phyloP scores from a whole-genome alignment of 2,329 filamentous ascomycete species.

The Aspergillus luchuensis region DNA sequence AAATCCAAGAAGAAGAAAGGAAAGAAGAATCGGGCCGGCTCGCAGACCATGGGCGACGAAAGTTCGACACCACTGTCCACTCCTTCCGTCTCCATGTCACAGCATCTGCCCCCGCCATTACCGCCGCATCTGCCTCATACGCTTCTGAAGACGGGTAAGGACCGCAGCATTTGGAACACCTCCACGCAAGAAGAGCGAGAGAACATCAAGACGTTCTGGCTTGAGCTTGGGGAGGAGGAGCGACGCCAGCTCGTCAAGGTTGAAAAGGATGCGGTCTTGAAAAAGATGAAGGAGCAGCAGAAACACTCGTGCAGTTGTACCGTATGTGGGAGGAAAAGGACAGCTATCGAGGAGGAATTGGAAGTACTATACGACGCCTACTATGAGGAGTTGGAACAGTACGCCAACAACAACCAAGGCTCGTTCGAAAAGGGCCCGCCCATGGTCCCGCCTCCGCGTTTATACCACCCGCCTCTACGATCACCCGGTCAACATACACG shows the following conservation, averaged over 20 bases:
- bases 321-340: slow-evolving; percentile 93
- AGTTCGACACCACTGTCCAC: slow-evolving; percentile 44
- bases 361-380: slow-evolving; percentile 98
- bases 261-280: slow-evolving; percentile 95
- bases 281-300: slow-evolving; percentile 99
- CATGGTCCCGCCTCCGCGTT: slow-evolving; percentile 67
- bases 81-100: slow-evolving; percentile 47
- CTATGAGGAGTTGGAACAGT: slow-evolving; percentile 96
- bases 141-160: slow-evolving; percentile 59
- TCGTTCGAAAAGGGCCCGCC: slow-evolving; percentile 63
- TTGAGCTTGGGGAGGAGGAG: slow-evolving; percentile 89
- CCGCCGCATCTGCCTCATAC: slow-evolving; percentile 47
- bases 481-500: slow-evolving; percentile 60
- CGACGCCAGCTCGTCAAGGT: slow-evolving; percentile 95
- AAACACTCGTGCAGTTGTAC: slow-evolving; percentile 99
- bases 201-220: slow-evolving; percentile 97
- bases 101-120: slow-evolving; percentile 47
- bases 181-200: slow-evolving; percentile 92
- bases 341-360: slow-evolving; percentile 95
- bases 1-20: slow-evolving; percentile 47
- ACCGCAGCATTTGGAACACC: slow-evolving; percentile 92
- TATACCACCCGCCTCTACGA: slow-evolving; percentile 60
- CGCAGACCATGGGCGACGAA: slow-evolving; percentile 40
- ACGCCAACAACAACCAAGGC: slow-evolving; percentile 79
- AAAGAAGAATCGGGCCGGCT: slow-evolving; percentile 39